Conservation (phyloP, 306 rosid species). For the Clitoria ternatea region DNA sequence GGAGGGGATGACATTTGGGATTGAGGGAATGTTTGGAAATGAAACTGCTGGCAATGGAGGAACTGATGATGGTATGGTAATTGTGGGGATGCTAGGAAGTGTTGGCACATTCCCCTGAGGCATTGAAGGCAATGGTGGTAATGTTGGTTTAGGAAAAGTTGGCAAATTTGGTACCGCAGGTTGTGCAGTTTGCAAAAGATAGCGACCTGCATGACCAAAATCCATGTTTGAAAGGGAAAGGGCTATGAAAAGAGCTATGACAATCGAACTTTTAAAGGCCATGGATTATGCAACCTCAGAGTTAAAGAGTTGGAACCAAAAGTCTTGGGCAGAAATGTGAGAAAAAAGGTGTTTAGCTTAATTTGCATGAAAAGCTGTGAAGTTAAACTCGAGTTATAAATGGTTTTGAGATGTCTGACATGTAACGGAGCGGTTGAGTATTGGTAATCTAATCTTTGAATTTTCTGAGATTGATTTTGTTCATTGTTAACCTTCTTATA, state of each 20-base stretch:
- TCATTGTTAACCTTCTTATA: no score
- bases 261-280: background rate
- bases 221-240: conserved; percentile 17
- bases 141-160: background rate
- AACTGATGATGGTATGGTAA: background rate
- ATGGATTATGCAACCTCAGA: background rate
- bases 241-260: background rate
- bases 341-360: background rate
- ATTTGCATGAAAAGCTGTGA: background rate
- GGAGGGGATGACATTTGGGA: background rate
- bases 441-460: conserved; percentile 1
- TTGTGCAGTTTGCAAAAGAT: background rate
- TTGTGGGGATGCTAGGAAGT: background rate
- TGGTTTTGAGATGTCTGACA: background rate
- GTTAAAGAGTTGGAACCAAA: background rate
- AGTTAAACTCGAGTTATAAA: background rate
- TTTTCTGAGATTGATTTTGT: background rate
- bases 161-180: background rate
- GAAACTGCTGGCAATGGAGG: background rate
- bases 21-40: background rate
- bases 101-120: background rate
- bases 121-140: background rate
- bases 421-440: background rate
- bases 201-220: background rate
- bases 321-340: background rate